Evolutionary conservation across 768 basidiomycete genomes (phyloP), one percentile per base, ranked within the genome.

Genomic region (Strobilomyces echinocephalus): DNA sequence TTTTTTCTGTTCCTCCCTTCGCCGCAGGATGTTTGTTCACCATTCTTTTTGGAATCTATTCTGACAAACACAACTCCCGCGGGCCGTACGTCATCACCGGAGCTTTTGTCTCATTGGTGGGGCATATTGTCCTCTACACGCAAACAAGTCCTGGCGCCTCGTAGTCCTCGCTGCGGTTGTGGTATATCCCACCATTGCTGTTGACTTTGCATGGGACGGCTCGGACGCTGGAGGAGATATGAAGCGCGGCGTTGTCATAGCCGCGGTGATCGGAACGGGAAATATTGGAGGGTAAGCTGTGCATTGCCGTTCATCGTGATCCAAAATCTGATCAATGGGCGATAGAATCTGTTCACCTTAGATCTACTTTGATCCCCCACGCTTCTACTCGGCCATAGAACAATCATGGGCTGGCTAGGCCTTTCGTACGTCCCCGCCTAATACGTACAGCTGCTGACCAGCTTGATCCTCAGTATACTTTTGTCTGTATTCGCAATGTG

Each of bases 221-320:
- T 77, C 77, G 8, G 79, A 81, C 49, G 75, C 79, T 0, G 82
- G 82, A 21, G 80, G 83, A 21, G 80, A 81, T 59, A 54, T 78
- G 46, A 78, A 79, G 59, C 73, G 75, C 51, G 83, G 74, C 21
- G 73, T 82, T 12, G 72, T 74, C 12, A 55, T 83, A 34, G 83
- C 78, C 5, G 73, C 79, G 71, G 74, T 83, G 16, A 76, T 79
- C 48, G 79, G 79, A 26, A 36, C 78, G 10, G 81, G 79, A 20
- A 84, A 84, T 54, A 65, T 83, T 10, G 81, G 81, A 55, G 81
- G 80, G 60, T 76, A 48, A 52, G 68, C 43, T 2, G 28, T n/a
- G 20, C 67, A 20, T 72, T 71, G 31, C 11, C 5, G 20, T 47
- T 30, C 20, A 30, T 7, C 42, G 5, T 18, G 36, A 16, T 28